Percentiles rank a stretch among this genome's conserved stretches.
phyloP scores from a whole-genome alignment of 2,329 filamentous ascomycete genomes.

The Aspergillus alliaceus region DNA sequence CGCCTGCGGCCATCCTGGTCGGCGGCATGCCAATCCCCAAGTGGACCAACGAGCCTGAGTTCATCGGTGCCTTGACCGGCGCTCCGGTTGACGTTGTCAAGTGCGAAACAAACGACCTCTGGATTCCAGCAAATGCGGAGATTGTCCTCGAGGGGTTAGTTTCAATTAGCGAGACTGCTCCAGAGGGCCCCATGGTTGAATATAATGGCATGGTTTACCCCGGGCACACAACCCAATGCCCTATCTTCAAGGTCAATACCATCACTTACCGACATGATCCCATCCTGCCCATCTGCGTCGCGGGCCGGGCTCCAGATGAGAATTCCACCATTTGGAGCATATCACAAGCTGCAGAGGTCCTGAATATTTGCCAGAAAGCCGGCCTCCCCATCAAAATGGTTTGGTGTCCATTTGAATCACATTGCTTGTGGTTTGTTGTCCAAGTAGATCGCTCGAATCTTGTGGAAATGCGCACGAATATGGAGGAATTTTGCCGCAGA shows the following conservation, averaged over 20 bases:
- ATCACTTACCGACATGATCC: slow-evolving; percentile 19
- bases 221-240: slow-evolving; percentile 9
- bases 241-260: slow-evolving; percentile 19
- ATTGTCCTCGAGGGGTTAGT: slow-evolving; percentile 21
- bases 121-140: slow-evolving; percentile 21
- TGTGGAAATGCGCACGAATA: slow-evolving; percentile 11
- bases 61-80: slow-evolving; percentile 16
- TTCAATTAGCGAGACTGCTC: slow-evolving; percentile 14
- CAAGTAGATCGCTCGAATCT: slow-evolving; percentile 17
- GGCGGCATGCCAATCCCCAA: slow-evolving; percentile 16
- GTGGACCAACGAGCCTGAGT: slow-evolving; percentile 12
- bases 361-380: slow-evolving; percentile 18
- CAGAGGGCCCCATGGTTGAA: slow-evolving; percentile 23
- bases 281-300: slow-evolving; percentile 17
- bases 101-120: slow-evolving; percentile 22
- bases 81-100: slow-evolving; percentile 17
- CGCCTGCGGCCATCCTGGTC: slow-evolving; percentile 19
- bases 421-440: slow-evolving; percentile 16
- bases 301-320: slow-evolving; percentile 18
- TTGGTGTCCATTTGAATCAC: slow-evolving; percentile 22
- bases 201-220: slow-evolving; percentile 22
- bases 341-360: slow-evolving; percentile 17
- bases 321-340: slow-evolving; percentile 20
- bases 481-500: slow-evolving; percentile 14
- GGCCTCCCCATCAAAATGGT: slow-evolving; percentile 16